Conservation (phyloP, 306 rosid genomes). For the Castanopsis chinensis region DNA sequence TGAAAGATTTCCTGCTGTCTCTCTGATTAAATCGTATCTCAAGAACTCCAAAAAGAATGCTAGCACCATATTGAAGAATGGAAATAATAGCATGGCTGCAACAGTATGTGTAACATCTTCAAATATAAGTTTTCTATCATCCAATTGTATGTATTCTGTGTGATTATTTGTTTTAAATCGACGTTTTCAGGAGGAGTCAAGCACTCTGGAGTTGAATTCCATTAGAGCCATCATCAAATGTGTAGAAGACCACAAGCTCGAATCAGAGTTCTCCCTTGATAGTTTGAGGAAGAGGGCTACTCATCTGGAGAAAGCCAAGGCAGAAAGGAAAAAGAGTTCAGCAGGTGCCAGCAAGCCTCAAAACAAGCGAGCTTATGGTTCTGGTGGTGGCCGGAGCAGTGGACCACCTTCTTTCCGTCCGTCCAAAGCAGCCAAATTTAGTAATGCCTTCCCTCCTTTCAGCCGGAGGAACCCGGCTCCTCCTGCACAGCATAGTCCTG, state of each 20-base stretch:
- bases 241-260: slow-evolving; percentile 84
- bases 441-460: slow-evolving; percentile 45
- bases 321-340: slow-evolving; percentile 63
- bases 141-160: slow-evolving; percentile 3
- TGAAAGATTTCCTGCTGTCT: slow-evolving; percentile 54
- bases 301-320: slow-evolving; percentile 53
- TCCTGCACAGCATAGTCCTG: slow-evolving; percentile 59
- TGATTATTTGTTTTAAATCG: slow-evolving; percentile 17
- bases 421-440: slow-evolving; percentile 51
- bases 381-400: slow-evolving; percentile 37
- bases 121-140: slow-evolving; percentile 8
- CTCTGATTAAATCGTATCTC: slow-evolving; percentile 60
- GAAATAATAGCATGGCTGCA: slow-evolving; percentile 58
- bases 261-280: slow-evolving; percentile 61
- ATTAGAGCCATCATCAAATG: slow-evolving; percentile 67
- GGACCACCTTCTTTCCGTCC: slow-evolving; percentile 52
- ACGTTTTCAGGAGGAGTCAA: slow-evolving; percentile 61
- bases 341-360: slow-evolving; percentile 40
- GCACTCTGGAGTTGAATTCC: slow-evolving; percentile 56
- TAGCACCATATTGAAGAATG: slow-evolving; percentile 34
- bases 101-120: slow-evolving; percentile 38
- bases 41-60: slow-evolving; percentile 56
- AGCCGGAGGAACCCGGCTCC: slow-evolving; percentile 53
- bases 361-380: slow-evolving; percentile 43
- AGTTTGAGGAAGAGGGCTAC: slow-evolving; percentile 50